Conservation (phyloP, 73 alveolate species). For the Stentor roeselii region DNA sequence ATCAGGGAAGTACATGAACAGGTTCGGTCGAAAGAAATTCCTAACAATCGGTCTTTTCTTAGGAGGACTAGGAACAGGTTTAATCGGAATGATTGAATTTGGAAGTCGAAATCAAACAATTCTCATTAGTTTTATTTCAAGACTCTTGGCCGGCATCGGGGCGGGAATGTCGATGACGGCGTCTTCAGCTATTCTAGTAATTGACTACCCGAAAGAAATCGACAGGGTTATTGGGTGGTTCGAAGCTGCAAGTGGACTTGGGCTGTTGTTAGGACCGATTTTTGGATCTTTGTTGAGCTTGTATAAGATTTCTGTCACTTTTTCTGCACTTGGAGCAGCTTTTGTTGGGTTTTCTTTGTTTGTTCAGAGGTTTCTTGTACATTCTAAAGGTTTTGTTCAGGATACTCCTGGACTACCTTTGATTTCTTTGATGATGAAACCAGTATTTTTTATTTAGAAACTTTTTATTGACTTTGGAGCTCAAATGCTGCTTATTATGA, state of each 20-base stretch:
- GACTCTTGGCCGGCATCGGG: neutral
- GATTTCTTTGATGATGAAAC: neutral
- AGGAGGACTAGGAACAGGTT: neutral
- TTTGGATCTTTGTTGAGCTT: neutral
- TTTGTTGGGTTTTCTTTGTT: no score
- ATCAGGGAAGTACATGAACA: neutral
- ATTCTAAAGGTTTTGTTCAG: neutral
- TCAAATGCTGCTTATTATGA: neutral
- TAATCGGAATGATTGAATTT: neutral
- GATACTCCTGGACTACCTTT: neutral
- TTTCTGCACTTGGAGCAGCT: neutral
- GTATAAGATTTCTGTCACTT: neutral
- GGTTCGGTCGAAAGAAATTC: neutral
- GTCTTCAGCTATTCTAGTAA: neutral
- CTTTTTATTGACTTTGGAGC: neutral
- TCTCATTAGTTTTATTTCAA: neutral
- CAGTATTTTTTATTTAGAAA: neutral
- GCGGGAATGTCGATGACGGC: constrained; percentile 4
- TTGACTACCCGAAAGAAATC: neutral
- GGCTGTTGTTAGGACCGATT: neutral
- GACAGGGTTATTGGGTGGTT: neutral
- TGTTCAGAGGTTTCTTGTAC: neutral
- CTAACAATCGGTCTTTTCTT: neutral
- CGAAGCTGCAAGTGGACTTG: constrained; percentile 9
- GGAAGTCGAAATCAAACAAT: neutral